Evolutionary conservation across 1,139 yeast genomes (phyloP).

Genomic region (Taphrina communis): DNA sequence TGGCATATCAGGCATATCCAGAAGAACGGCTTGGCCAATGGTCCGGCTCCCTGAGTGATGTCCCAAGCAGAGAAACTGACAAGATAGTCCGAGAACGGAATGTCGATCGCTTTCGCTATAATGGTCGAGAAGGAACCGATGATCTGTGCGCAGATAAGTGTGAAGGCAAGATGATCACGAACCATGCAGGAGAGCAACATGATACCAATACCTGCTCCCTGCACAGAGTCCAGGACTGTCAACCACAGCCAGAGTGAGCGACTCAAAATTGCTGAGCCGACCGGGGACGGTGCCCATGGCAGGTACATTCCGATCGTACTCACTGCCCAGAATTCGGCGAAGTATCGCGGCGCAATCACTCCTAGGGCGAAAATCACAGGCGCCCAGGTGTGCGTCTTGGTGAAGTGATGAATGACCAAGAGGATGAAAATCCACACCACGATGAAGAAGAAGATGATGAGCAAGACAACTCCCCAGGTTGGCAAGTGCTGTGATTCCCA

Average conservation of each 20-base stretch:
- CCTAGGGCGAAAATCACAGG: slow-evolving; percentile 41
- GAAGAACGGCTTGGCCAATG: slow-evolving; percentile 29
- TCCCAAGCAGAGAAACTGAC: slow-evolving; percentile 34
- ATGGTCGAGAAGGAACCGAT: slow-evolving; percentile 39
- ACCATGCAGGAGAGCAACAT: slow-evolving; percentile 41
- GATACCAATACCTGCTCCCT: slow-evolving; percentile 42
- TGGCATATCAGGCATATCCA: slow-evolving; percentile 40
- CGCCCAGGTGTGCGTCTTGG: slow-evolving; percentile 42
- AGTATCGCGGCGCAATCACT: slow-evolving; percentile 40
- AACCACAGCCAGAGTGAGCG: slow-evolving; percentile 41
- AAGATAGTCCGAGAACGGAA: slow-evolving; percentile 31
- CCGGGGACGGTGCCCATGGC: slow-evolving; percentile 32
- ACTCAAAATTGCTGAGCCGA: slow-evolving; percentile 37
- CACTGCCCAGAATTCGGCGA: slow-evolving; percentile 40
- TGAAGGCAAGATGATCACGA: slow-evolving; percentile 37
- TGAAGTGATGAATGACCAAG: slow-evolving; percentile 20
- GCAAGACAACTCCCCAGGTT: slow-evolving; percentile 31
- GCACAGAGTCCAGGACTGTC: slow-evolving; percentile 37
- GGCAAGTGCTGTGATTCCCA: slow-evolving; percentile 31
- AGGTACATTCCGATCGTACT: slow-evolving; percentile 37
- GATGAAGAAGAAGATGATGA: slow-evolving; percentile 33
- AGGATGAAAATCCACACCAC: slow-evolving; percentile 34
- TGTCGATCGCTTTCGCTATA: slow-evolving; percentile 32
- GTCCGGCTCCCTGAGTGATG: slow-evolving; percentile 31
- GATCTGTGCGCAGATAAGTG: slow-evolving; percentile 39